Percentiles rank a stretch among this genome's conserved stretches.
These are phyloP conservation scores for Aurinia saxatilis DNA, from an alignment of 345 rosid genomes.

Conservation along the genomic window DNA sequence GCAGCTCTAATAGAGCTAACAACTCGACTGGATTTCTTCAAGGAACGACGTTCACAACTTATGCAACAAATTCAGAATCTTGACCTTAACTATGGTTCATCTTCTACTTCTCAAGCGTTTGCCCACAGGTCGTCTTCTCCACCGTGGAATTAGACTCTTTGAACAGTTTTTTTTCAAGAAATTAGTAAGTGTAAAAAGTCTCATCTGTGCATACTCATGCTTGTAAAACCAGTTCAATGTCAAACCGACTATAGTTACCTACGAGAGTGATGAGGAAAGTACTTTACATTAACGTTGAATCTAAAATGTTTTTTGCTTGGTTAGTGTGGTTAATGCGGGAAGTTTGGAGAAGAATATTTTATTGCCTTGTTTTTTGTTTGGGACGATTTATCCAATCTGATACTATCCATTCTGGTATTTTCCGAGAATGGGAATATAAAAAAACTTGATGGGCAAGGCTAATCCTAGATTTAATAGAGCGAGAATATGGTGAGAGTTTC, in stretches of 20 bases:
- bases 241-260: neutral
- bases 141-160: slow-evolving; percentile 56
- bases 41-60: slow-evolving; percentile 91
- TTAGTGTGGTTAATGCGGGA: no score
- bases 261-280: neutral
- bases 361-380: no score
- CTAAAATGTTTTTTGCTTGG: no score
- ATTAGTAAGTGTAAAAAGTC: slow-evolving; percentile 4
- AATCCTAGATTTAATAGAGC: no score
- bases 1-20: slow-evolving; percentile 86
- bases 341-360: no score
- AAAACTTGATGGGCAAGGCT: no score
- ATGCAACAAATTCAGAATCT: slow-evolving; percentile 97
- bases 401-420: no score
- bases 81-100: slow-evolving; percentile 64
- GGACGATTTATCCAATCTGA: no score
- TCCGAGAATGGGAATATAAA: no score
- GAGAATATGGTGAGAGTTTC: no score
- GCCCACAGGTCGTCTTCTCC: slow-evolving; percentile 74
- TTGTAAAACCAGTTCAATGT: slow-evolving; percentile 21
- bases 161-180: neutral
- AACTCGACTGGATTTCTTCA: slow-evolving; percentile 90
- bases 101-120: slow-evolving; percentile 64
- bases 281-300: no score
- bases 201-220: slow-evolving; percentile 3